Base-by-base conservation (phyloP, 1,284 basidiomycete species). In the Heliocybe sulcata region DNA sequence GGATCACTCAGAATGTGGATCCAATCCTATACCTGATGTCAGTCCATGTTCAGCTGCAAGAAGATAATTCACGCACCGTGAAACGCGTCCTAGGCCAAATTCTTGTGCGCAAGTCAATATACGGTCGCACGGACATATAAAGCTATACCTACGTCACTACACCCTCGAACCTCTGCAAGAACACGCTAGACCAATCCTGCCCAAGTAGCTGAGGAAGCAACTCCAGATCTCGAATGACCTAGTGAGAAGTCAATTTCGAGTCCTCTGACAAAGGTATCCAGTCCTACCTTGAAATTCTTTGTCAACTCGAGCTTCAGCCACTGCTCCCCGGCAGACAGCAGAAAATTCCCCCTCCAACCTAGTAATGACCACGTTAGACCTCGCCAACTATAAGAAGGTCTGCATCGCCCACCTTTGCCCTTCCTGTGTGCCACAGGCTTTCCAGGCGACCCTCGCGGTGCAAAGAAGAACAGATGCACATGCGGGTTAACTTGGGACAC, bases 391-490 rank as follows among this genome's bases (percentile, higher is more conserved):
- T 11, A 20, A 20, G 23, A 9, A 25, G n/a, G n/a, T n/a, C n/a
- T n/a, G n/a, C 45, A 25, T 54, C 12, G 31, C 61, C 38, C 57
- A 85, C 90, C 94, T 82, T 93, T 95, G 55, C 92, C 92, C 67
- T 90, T 92, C 14, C 92, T 79, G 69, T 95, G 93, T 4, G 92
- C 91, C 1, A 98, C 95, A 0, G 95, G 95, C 63, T 87, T 87
- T 26, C 96, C 96, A 2, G 95, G 93, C 0, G 94, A 93, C 2
- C 96, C 96, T 62, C 92, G 80, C 27, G 94, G 90, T 0, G 93
- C 93, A 65, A 98, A 98, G 73, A 97, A 96, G 74, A 99, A 99
- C n/a, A 98, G 64, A 69, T 98, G 96, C 11, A 99, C 93, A 68
- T 99, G 97, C 0, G 95, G 96, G 65, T 98, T 99, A 27, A 92